phyloP scores from a whole-genome alignment of 1,139 yeast species.

The Meyerozyma guilliermondii region DNA sequence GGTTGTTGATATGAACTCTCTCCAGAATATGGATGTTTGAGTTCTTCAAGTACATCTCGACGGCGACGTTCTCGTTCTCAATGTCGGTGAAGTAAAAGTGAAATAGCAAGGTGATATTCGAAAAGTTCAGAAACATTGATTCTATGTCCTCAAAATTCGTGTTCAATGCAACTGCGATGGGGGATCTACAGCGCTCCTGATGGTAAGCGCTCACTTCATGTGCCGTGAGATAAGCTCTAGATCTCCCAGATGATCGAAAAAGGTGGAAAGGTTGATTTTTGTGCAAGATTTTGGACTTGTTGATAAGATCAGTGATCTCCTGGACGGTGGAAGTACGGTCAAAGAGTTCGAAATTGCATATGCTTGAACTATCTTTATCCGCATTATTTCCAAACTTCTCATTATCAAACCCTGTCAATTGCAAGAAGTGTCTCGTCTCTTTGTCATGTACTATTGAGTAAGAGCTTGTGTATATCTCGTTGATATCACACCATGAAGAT shows the following conservation, averaged over 20 bases:
- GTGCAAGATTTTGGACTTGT: constrained; percentile 73
- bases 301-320: constrained; percentile 58
- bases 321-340: constrained; percentile 11
- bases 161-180: constrained; percentile 64
- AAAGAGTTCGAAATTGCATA: constrained; percentile 20
- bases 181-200: constrained; percentile 55
- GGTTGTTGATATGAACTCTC: constrained; percentile 12
- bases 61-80: constrained; percentile 12
- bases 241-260: constrained; percentile 47
- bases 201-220: constrained; percentile 62
- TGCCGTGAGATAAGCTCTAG: constrained; percentile 69
- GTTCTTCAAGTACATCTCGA: constrained; percentile 12
- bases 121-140: constrained; percentile 19
- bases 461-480: constrained; percentile 44
- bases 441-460: constrained; percentile 20
- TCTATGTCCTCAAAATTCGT: constrained; percentile 26
- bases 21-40: constrained; percentile 11
- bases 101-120: constrained; percentile 37
- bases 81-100: constrained; percentile 30
- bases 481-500: constrained; percentile 62
- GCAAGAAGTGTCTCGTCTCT: constrained; percentile 17
- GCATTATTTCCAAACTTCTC: constrained; percentile 4
- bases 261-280: constrained; percentile 85
- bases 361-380: constrained; percentile 8
- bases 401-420: constrained; percentile 16